Evolutionary conservation across 2,329 filamentous ascomycete species (phyloP).

Genomic region (Teratosphaeria viscida): DNA sequence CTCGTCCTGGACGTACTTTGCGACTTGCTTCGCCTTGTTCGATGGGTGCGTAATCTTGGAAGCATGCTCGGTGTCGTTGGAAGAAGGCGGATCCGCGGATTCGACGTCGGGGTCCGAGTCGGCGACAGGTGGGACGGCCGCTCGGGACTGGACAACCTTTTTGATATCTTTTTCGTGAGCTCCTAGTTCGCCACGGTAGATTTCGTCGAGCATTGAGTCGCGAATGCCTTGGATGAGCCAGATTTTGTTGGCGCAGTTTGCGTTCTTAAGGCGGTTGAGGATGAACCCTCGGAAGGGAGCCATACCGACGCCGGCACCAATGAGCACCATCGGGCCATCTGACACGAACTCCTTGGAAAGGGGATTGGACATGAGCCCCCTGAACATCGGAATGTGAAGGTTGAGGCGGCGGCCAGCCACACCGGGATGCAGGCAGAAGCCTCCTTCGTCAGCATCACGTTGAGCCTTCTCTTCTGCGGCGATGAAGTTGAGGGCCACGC

Average conservation of each 20-base stretch:
- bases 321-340: conserved; percentile 94
- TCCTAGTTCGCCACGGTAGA: conserved; percentile 94
- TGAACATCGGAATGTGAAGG: conserved; percentile 89
- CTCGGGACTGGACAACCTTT: conserved; percentile 39
- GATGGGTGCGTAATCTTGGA: not conserved
- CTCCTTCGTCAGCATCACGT: conserved; percentile 29
- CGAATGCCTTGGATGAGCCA: conserved; percentile 91
- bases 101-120: conserved; percentile 19
- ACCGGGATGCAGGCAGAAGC: conserved; percentile 29
- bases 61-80: not conserved
- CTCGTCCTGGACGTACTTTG: conserved; percentile 93
- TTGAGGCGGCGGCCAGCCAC: conserved; percentile 36
- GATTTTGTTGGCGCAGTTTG: conserved; percentile 95
- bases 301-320: conserved; percentile 92
- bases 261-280: conserved; percentile 82
- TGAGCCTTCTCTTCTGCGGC: conserved; percentile 54
- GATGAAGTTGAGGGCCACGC: conserved; percentile 64
- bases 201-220: conserved; percentile 89
- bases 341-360: conserved; percentile 83
- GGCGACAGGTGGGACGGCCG: conserved; percentile 16
- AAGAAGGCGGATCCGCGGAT: not conserved
- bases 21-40: conserved; percentile 52
- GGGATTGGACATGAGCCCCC: conserved; percentile 94
- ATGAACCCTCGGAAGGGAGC: conserved; percentile 97
- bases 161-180: conserved; percentile 60